Evolutionary conservation across 164 flowering plant species (phyloP).

Genomic region (Kingdonia uniflora): DNA sequence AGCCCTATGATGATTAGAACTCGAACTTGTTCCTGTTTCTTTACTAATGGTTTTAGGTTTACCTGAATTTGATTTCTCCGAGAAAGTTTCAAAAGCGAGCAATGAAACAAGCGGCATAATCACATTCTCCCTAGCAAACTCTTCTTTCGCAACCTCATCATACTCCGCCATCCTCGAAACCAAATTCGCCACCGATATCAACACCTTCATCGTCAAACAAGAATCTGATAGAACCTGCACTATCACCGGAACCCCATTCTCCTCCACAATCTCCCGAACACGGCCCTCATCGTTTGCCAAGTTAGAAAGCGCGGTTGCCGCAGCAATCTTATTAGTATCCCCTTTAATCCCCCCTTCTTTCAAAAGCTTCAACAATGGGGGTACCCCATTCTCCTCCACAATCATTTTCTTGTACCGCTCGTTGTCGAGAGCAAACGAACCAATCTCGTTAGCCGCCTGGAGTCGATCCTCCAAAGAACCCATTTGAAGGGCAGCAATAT

Average conservation of each 20-base stretch:
- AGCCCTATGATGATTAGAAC: slow-evolving; percentile 5
- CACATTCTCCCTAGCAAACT: slow-evolving; percentile 55
- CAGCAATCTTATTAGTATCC: too few species aligned
- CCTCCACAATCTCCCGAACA: slow-evolving; percentile 24
- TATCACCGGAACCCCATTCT: slow-evolving; percentile 33
- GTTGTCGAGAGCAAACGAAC: slow-evolving; percentile 46
- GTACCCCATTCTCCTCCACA: slow-evolving; percentile 66
- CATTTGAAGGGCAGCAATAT: slow-evolving; percentile 50
- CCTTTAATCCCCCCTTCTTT: slow-evolving; percentile 44
- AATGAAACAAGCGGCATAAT: slow-evolving; percentile 46
- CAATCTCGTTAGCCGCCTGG: slow-evolving; percentile 62
- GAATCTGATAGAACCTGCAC: slow-evolving; percentile 43
- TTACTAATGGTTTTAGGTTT: slow-evolving; percentile 41
- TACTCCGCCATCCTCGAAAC: slow-evolving; percentile 52
- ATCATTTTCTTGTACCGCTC: slow-evolving; percentile 59
- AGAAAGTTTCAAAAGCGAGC: slow-evolving; percentile 28
- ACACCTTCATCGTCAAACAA: slow-evolving; percentile 33
- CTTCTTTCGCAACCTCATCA: slow-evolving; percentile 39
- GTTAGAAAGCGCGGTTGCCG: slow-evolving; percentile 38
- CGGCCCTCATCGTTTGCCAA: slow-evolving; percentile 37
- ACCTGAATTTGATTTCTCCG: slow-evolving; percentile 15
- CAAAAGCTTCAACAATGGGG: slow-evolving; percentile 49
- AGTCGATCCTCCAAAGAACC: slow-evolving; percentile 30
- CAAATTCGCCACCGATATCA: slow-evolving; percentile 40
- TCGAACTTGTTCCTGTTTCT: slow-evolving; percentile 17